phyloP scores from a whole-genome alignment of 116 monocot genomes.

The Zostera marina region DNA sequence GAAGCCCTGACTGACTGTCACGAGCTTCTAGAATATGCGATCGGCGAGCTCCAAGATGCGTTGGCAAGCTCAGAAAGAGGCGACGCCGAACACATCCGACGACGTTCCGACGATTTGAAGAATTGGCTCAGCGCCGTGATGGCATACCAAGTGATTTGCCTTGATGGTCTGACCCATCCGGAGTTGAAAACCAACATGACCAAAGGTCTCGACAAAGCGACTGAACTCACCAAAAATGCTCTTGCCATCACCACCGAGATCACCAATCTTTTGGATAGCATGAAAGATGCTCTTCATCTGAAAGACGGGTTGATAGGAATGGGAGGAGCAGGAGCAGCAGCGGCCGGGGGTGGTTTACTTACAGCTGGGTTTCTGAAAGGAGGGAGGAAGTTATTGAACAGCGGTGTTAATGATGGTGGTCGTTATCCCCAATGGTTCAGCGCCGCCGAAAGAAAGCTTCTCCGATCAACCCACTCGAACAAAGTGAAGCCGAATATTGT shows the following conservation, averaged over 20 bases:
- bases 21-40: constrained; percentile 32
- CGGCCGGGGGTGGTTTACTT: too few species aligned
- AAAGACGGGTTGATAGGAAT: constrained; percentile 1
- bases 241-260: constrained; percentile 38
- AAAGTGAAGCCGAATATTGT: constrained; percentile 38
- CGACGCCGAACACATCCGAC: constrained; percentile 1
- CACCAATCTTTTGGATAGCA: constrained; percentile 3
- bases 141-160: constrained; percentile 43
- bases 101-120: constrained; percentile 22
- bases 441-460: constrained; percentile 39
- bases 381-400: neutral
- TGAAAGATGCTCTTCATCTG: neutral
- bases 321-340: too few species aligned
- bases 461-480: neutral
- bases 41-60: constrained; percentile 26
- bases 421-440: constrained; percentile 40
- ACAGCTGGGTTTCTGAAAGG: neutral
- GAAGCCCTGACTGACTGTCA: constrained; percentile 39
- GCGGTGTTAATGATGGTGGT: neutral
- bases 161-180: constrained; percentile 33
- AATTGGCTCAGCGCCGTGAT: constrained; percentile 60
- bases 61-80: constrained; percentile 5
- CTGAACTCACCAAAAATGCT: constrained; percentile 56
- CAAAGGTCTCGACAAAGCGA: constrained; percentile 15
- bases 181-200: constrained; percentile 30